Conservation (phyloP, 2,329 filamentous ascomycete genomes). For the Xylariaceae sp. region DNA sequence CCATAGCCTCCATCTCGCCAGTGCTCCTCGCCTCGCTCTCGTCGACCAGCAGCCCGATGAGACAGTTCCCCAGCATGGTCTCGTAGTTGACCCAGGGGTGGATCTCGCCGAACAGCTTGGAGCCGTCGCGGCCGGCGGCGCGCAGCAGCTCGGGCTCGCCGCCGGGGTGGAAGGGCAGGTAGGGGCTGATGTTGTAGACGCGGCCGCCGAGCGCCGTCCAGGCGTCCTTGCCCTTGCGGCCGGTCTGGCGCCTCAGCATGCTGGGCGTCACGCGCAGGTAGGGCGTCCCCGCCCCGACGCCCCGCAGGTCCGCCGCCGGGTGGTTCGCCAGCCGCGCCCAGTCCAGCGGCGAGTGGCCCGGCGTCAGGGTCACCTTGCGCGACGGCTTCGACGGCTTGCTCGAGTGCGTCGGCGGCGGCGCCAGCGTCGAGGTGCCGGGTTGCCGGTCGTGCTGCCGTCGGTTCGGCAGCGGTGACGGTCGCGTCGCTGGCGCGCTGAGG, state of each 20-base stretch:
- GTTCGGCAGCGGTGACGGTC: constrained; percentile 44
- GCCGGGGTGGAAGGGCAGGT: constrained; percentile 87
- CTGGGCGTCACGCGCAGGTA: constrained; percentile 79
- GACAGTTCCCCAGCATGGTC: constrained; percentile 65
- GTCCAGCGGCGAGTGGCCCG: constrained; percentile 92
- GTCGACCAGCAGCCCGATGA: constrained; percentile 65
- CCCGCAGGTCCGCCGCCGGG: constrained; percentile 69
- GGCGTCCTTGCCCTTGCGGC: constrained; percentile 80
- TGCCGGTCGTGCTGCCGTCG: constrained; percentile 36
- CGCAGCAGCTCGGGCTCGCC: constrained; percentile 74
- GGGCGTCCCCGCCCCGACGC: constrained; percentile 53
- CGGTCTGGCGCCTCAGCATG: constrained; percentile 76
- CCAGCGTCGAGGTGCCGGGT: constrained; percentile 46
- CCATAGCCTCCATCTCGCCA: constrained; percentile 61
- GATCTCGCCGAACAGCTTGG: constrained; percentile 65
- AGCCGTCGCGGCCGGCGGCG: constrained; percentile 64
- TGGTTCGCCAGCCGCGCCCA: constrained; percentile 79
- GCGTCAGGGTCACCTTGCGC: constrained; percentile 78
- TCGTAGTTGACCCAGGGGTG: constrained; percentile 76
- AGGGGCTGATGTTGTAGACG: constrained; percentile 93
- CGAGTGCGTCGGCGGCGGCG: constrained; percentile 58
- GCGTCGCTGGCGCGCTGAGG: constrained; percentile 34
- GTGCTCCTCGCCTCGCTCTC: constrained; percentile 46
- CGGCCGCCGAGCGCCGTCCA: constrained; percentile 90
- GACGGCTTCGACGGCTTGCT: constrained; percentile 58